Percentiles rank a stretch among this genome's conserved stretches.
Conservation (phyloP, 1,284 basidiomycete genomes). For the Ceratobasidium papillatum region DNA sequence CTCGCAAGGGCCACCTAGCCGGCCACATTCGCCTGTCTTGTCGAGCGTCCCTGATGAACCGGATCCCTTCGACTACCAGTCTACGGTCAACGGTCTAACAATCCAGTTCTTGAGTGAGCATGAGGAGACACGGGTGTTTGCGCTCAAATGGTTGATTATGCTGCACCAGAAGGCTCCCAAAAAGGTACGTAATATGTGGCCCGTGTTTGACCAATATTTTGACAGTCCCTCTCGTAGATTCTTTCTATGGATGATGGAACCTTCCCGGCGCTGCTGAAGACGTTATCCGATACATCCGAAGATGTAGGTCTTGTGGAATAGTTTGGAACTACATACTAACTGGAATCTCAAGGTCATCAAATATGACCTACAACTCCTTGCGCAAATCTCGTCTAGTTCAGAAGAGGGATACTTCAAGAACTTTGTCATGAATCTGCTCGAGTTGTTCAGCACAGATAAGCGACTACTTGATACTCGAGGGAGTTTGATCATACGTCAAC, state of each 20-base stretch:
- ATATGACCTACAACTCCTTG: conserved; percentile 92
- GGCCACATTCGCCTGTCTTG: conserved; percentile 47
- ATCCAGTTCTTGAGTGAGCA: conserved; percentile 95
- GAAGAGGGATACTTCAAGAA: conserved; percentile 95
- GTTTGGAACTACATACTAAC: conserved; percentile 17
- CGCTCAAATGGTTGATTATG: conserved; percentile 98
- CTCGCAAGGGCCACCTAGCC: conserved; percentile 54
- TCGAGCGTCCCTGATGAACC: conserved; percentile 56
- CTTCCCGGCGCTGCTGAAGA: conserved; percentile 94
- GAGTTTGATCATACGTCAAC: conserved; percentile 94
- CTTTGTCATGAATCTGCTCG: conserved; percentile 95
- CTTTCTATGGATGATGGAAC: conserved; percentile 96
- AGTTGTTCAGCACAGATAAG: conserved; percentile 94
- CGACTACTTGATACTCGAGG: conserved; percentile 90
- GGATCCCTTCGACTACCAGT: conserved; percentile 92
- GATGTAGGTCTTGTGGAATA: conserved; percentile 63
- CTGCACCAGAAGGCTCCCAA: conserved; percentile 96
- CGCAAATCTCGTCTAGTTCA: conserved; percentile 94
- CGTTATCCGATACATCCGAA: conserved; percentile 94
- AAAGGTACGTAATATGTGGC: conserved; percentile 64
- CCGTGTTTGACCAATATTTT: conserved; percentile 2
- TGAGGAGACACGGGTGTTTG: conserved; percentile 94
- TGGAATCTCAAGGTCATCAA: conserved; percentile 78
- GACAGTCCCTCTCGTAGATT: conserved; percentile 62
- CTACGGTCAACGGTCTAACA: conserved; percentile 91